phyloP scores from a whole-genome alignment of 148 eudicot species.

The Rhododendron henanense region DNA sequence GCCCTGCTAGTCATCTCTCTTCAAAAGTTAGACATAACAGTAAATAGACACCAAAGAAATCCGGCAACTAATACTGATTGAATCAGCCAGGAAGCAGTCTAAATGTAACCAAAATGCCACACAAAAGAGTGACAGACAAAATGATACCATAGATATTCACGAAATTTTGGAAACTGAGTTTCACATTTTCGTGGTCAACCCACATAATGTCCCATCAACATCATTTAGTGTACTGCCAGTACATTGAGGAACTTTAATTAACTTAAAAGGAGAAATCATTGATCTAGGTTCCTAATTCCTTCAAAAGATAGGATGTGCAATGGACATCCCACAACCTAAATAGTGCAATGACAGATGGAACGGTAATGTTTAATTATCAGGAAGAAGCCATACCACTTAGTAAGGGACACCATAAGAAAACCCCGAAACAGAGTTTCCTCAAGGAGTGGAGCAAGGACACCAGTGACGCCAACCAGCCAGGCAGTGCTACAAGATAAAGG shows the following conservation, averaged over 20 bases:
- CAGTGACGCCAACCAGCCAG: slow-evolving; percentile 75
- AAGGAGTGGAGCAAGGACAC: slow-evolving; percentile 89
- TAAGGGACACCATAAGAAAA: slow-evolving; percentile 82
- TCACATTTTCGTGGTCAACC: neutral
- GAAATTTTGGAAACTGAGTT: neutral
- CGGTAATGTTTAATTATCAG: neutral
- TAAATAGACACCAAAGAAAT: neutral
- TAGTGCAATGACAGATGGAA: neutral
- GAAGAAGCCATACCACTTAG: slow-evolving; percentile 61
- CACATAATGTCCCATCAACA: neutral
- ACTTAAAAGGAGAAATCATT: neutral
- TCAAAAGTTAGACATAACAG: neutral
- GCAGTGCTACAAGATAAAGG: slow-evolving; percentile 58
- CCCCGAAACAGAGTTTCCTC: slow-evolving; percentile 98
- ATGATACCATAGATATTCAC: neutral
- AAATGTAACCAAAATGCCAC: neutral
- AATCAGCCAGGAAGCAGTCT: neutral
- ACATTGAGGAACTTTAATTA: neutral
- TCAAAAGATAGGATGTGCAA: neutral
- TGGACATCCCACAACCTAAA: neutral
- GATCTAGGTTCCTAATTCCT: neutral
- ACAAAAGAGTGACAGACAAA: neutral
- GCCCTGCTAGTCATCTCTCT: neutral
- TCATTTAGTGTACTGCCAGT: neutral
- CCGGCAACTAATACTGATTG: neutral